phyloP scores from a whole-genome alignment of 805 yeast genomes.

The Saccharomycopsis lassenensis region DNA sequence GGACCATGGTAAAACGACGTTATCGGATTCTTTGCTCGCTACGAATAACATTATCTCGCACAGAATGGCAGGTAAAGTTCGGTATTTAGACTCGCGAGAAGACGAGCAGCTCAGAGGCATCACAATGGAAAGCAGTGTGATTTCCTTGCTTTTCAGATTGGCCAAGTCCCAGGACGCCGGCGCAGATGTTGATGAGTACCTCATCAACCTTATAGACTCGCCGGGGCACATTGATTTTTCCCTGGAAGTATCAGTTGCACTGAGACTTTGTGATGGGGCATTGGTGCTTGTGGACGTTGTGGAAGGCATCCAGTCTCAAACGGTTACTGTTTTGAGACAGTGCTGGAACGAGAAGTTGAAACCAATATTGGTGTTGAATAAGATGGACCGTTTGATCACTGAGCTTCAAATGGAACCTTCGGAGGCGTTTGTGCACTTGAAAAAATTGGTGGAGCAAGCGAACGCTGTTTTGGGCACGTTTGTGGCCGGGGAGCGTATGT shows the following conservation, averaged over 20 bases:
- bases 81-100: conserved; percentile 86
- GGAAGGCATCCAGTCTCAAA: conserved; percentile 97
- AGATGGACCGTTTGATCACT: conserved; percentile 73
- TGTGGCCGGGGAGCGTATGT: conserved; percentile 86
- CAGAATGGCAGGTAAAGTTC: conserved; percentile 86
- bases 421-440: conserved; percentile 78
- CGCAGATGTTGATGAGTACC: conserved; percentile 60
- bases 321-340: conserved; percentile 88
- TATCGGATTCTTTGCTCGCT: conserved; percentile 85
- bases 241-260: conserved; percentile 92
- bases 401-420: conserved; percentile 74
- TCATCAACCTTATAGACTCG: conserved; percentile 88
- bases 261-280: conserved; percentile 94
- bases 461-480: conserved; percentile 91
- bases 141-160: conserved; percentile 80
- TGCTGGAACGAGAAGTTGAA: conserved; percentile 89
- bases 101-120: conserved; percentile 96
- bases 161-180: conserved; percentile 30
- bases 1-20: conserved; percentile 95
- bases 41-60: conserved; percentile 95
- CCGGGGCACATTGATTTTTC: conserved; percentile 99
- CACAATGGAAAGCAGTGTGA: conserved; percentile 96
- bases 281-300: conserved; percentile 92
- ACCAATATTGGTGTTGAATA: conserved; percentile 82
- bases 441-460: conserved; percentile 79